Evolutionary conservation across 2,329 filamentous ascomycete genomes (phyloP).

Genomic region (Sporothrix brunneoviolacea): DNA sequence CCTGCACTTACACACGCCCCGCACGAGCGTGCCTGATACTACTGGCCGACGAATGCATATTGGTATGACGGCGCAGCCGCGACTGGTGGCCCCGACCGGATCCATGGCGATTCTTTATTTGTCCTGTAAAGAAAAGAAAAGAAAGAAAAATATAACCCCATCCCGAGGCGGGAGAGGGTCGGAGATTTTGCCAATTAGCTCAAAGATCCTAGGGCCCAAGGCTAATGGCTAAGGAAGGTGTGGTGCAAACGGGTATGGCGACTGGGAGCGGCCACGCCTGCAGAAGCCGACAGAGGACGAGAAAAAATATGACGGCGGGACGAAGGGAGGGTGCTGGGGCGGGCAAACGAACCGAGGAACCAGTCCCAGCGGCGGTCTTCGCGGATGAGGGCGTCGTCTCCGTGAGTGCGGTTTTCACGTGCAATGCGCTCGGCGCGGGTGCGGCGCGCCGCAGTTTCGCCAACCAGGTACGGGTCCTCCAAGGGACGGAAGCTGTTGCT

Average conservation of each 20-base stretch:
- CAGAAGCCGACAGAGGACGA: neutral
- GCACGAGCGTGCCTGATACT: conserved; percentile 11
- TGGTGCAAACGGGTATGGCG: conserved; percentile 4
- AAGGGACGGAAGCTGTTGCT: conserved; percentile 38
- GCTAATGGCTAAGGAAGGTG: conserved; percentile 6
- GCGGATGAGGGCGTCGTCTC: conserved; percentile 46
- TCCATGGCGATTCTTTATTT: conserved; percentile 14
- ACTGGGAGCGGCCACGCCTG: neutral
- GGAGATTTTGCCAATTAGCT: no score
- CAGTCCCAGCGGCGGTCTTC: conserved; percentile 57
- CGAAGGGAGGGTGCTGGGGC: conserved; percentile 28
- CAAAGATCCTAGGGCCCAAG: no score
- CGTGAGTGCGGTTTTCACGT: conserved; percentile 37
- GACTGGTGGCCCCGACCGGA: neutral
- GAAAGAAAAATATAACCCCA: neutral
- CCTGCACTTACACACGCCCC: conserved; percentile 3
- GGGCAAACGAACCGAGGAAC: conserved; percentile 45
- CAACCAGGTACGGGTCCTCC: conserved; percentile 62
- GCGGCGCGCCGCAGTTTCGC: conserved; percentile 54
- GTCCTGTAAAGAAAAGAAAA: conserved; percentile 9
- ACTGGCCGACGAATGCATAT: neutral
- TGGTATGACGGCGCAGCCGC: conserved; percentile 11
- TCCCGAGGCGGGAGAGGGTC: no score
- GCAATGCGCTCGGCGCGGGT: conserved; percentile 51
- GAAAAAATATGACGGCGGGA: conserved; percentile 1